Evolutionary conservation across 306 rosid species (phyloP).

Genomic region (Cicer judaicum): DNA sequence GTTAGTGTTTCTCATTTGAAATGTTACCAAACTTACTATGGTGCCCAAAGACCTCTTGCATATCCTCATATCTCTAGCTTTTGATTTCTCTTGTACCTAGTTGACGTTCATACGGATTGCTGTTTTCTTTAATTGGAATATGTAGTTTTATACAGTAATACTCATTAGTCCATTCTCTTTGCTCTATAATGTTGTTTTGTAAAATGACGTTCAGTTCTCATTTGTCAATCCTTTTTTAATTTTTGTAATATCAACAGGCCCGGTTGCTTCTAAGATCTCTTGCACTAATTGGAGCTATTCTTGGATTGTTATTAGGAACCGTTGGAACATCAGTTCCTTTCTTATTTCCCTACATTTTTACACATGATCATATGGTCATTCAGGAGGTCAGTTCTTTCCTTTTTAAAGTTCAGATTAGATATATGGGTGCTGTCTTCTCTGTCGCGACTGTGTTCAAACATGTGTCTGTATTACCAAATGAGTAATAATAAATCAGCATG

Average conservation of each 20-base stretch:
- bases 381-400: constrained; percentile 66
- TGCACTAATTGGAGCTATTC: constrained; percentile 64
- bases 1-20: constrained; percentile 54
- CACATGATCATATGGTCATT: constrained; percentile 74
- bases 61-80: constrained; percentile 7
- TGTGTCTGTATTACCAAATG: constrained; percentile 22
- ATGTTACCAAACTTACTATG: constrained; percentile 27
- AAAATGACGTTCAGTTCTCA: constrained; percentile 17
- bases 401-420: constrained; percentile 9
- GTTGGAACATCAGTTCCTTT: constrained; percentile 80
- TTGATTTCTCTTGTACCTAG: neutral
- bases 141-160: constrained; percentile 25
- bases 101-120: constrained; percentile 6
- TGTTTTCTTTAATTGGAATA: constrained; percentile 19
- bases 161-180: neutral
- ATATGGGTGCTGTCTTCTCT: neutral
- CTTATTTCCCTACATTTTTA: constrained; percentile 78
- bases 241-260: constrained; percentile 61
- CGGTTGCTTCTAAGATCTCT: constrained; percentile 80
- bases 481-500: constrained; percentile 21
- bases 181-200: neutral
- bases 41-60: constrained; percentile 5
- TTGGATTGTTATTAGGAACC: constrained; percentile 69
- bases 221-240: constrained; percentile 22
- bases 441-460: constrained; percentile 24